phyloP scores from a whole-genome alignment of 352 stramenopile genomes.

The Elongisporangium anandrum region DNA sequence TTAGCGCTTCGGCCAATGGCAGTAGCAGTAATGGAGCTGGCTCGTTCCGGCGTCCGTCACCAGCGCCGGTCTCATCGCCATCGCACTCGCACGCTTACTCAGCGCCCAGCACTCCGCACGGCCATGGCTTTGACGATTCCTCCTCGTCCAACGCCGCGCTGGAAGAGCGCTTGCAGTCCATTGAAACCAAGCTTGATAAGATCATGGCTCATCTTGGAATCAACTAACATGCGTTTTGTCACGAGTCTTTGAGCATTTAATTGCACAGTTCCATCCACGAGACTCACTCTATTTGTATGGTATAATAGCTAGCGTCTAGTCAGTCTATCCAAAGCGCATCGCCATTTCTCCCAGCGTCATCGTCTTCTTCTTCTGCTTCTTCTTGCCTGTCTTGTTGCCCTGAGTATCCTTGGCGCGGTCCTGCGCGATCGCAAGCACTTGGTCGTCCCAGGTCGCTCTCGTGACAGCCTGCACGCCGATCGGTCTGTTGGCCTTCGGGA shows the following conservation, averaged over 20 bases:
- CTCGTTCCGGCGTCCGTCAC: slow-evolving; percentile 7
- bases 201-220: slow-evolving; percentile 84
- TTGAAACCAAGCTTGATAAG: slow-evolving; percentile 88
- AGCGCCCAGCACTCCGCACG: slow-evolving; percentile 46
- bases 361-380: slow-evolving; percentile 84
- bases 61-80: neutral
- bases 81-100: slow-evolving; percentile 23
- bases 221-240: slow-evolving; percentile 26
- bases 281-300: slow-evolving; percentile 3
- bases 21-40: slow-evolving; percentile 5
- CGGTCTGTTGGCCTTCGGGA: slow-evolving; percentile 49
- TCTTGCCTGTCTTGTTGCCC: slow-evolving; percentile 33
- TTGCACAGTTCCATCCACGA: neutral
- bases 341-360: slow-evolving; percentile 78
- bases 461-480: slow-evolving; percentile 73
- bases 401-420: slow-evolving; percentile 25
- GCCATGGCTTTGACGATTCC: slow-evolving; percentile 9
- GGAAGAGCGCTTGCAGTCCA: slow-evolving; percentile 61
- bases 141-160: slow-evolving; percentile 15
- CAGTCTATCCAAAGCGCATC: slow-evolving; percentile 69
- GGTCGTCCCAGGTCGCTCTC: slow-evolving; percentile 77
- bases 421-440: slow-evolving; percentile 67
- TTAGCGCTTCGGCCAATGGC: slow-evolving; percentile 1
- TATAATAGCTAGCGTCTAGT: slow-evolving; percentile 23
- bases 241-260: too few species aligned